Evolutionary conservation across 495 filamentous ascomycete species (phyloP).

Genomic region (Xylaria venustula): DNA sequence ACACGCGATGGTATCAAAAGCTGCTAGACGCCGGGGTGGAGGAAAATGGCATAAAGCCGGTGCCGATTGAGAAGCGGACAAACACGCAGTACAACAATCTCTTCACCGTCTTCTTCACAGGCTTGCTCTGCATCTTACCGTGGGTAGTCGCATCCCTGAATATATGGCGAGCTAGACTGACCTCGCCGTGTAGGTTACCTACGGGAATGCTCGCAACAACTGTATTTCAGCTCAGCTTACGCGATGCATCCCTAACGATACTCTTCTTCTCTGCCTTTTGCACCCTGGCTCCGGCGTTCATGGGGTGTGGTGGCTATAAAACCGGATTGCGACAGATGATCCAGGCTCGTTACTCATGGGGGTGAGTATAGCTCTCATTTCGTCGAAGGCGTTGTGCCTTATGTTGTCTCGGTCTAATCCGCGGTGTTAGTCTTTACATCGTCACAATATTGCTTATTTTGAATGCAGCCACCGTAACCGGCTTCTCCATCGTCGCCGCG

Average conservation of each 20-base stretch:
- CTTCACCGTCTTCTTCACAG: constrained; percentile 47
- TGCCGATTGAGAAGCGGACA: constrained; percentile 52
- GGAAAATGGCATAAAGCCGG: constrained; percentile 53
- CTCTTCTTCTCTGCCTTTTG: constrained; percentile 55
- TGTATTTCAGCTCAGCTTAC: constrained; percentile 48
- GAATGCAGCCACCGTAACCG: constrained; percentile 42
- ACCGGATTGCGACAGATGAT: constrained; percentile 58
- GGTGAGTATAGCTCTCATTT: constrained; percentile 30
- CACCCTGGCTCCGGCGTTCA: constrained; percentile 51
- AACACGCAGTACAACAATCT: constrained; percentile 50
- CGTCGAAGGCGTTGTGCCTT: constrained; percentile 17
- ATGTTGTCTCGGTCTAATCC: constrained; percentile 1
- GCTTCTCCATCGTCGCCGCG: constrained; percentile 42
- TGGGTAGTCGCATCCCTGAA: constrained; percentile 22
- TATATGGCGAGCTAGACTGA: constrained; percentile 7
- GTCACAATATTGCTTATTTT: constrained; percentile 40
- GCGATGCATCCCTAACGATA: constrained; percentile 55
- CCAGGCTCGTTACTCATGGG: constrained; percentile 55
- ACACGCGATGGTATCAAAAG: constrained; percentile 37
- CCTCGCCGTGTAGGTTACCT: constrained; percentile 40
- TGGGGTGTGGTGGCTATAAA: constrained; percentile 49
- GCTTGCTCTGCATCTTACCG: constrained; percentile 43
- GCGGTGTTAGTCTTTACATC: constrained; percentile 26
- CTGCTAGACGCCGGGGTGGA: constrained; percentile 49
- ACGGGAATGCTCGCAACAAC: constrained; percentile 54